Conservation (phyloP, 2,329 filamentous ascomycete species). For the Botryosphaeria dothidea region DNA sequence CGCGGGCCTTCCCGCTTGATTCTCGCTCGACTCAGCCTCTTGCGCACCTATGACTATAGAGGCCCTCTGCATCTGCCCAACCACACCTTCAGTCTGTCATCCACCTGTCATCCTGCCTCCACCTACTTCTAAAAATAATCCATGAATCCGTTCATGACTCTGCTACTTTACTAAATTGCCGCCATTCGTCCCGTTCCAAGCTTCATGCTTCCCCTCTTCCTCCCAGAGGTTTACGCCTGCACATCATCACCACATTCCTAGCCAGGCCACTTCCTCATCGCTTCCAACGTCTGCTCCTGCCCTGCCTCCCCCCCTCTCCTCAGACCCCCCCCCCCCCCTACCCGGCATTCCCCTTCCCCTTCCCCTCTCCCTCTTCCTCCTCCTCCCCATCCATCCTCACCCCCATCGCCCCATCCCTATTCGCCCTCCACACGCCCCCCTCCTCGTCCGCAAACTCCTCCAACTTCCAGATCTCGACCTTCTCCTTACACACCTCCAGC, state of each 20-base stretch:
- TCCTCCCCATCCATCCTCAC: slow-evolving; percentile 43
- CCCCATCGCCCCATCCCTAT: slow-evolving; percentile 70
- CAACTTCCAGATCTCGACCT: slow-evolving; percentile 91
- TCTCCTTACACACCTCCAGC: slow-evolving; percentile 80
- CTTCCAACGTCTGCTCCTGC: neutral
- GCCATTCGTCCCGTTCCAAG: neutral
- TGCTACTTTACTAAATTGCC: neutral
- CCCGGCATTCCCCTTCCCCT: neutral
- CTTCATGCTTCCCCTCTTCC: neutral
- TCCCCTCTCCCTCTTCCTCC: neutral
- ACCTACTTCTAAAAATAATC: slow-evolving; percentile 9
- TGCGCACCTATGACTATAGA: slow-evolving; percentile 5
- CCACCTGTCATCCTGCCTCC: neutral
- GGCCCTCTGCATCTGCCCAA: neutral
- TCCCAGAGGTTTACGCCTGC: neutral
- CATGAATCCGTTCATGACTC: neutral
- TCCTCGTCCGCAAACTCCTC: slow-evolving; percentile 82
- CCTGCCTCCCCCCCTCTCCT: neutral
- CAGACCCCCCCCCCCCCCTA: neutral
- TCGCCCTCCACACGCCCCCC: slow-evolving; percentile 81
- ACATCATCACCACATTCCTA: neutral
- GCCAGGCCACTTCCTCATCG: neutral
- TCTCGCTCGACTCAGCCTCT: neutral
- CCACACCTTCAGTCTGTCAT: neutral
- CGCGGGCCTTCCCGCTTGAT: neutral